Percentiles rank a stretch among this genome's conserved stretches.
Evolutionary conservation across 1,284 basidiomycete species (phyloP).

Genomic region (Xerocomus cyaneibrunnescens): DNA sequence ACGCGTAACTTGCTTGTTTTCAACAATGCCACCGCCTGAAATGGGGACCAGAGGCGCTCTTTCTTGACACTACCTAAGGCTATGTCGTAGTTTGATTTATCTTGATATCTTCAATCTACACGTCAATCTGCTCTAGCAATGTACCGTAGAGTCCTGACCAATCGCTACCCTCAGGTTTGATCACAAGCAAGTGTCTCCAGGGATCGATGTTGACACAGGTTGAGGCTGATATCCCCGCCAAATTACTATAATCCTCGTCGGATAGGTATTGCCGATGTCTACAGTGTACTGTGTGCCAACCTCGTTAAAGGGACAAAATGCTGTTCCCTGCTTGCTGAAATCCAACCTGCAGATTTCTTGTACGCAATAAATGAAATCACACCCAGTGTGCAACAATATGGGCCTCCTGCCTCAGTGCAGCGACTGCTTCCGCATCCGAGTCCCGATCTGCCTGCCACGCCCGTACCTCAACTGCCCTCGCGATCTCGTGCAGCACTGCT

Average conservation of each 20-base stretch:
- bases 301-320: no score
- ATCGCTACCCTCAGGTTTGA: background rate
- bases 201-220: no score
- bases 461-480: slow-evolving; percentile 55
- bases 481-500: slow-evolving; percentile 60
- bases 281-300: no score
- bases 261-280: no score
- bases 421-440: slow-evolving; percentile 62
- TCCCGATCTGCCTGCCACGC: slow-evolving; percentile 67
- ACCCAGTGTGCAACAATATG: slow-evolving; percentile 28
- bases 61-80: slow-evolving; percentile 3
- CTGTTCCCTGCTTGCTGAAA: background rate
- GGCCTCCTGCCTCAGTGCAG: slow-evolving; percentile 63
- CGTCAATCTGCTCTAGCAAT: slow-evolving; percentile 10
- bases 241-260: no score
- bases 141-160: slow-evolving; percentile 11
- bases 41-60: background rate
- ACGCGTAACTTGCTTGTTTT: slow-evolving; percentile 76
- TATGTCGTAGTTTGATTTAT: background rate
- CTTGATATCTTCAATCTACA: background rate
- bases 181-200: no score
- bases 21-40: slow-evolving; percentile 73
- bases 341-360: slow-evolving; percentile 12
- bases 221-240: no score
- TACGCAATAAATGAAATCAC: slow-evolving; percentile 8